Evolutionary conservation across 352 stramenopile genomes (phyloP).

Genomic region (Saprolegnia parasitica): DNA sequence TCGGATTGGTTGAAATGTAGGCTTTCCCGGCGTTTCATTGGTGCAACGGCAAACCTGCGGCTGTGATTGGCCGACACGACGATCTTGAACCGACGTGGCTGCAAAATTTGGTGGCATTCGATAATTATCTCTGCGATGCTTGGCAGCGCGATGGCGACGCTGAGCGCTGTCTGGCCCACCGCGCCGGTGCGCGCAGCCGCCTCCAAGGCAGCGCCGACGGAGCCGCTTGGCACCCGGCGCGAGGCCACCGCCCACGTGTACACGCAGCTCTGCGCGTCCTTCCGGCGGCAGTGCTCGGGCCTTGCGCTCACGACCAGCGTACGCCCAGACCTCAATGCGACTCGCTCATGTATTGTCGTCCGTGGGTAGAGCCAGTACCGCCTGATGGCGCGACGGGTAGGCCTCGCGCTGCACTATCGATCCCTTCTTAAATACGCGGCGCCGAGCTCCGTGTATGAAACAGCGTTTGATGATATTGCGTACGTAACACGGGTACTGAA

Average conservation of each 20-base stretch:
- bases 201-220: not conserved
- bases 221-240: too few species aligned
- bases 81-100: not conserved
- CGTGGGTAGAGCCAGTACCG: not conserved
- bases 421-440: constrained; percentile 1
- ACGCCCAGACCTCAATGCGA: not conserved
- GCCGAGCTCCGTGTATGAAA: not conserved
- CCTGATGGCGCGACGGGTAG: not conserved
- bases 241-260: not conserved
- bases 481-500: not conserved
- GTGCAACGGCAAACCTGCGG: not conserved
- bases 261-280: not conserved
- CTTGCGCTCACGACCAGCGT: not conserved
- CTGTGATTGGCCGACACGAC: not conserved
- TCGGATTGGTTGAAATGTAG: not conserved
- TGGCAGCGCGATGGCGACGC: not conserved
- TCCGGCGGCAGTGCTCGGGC: not conserved
- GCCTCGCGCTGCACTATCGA: constrained; percentile 1
- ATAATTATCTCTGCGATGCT: not conserved
- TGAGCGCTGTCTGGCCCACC: not conserved
- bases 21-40: not conserved
- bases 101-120: not conserved
- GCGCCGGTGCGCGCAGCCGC: too few species aligned
- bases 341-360: too few species aligned
- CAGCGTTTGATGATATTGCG: not conserved